These are phyloP conservation scores for Colletotrichum sansevieriae DNA, from an alignment of 2,329 filamentous ascomycete genomes.

Conservation along the genomic window DNA sequence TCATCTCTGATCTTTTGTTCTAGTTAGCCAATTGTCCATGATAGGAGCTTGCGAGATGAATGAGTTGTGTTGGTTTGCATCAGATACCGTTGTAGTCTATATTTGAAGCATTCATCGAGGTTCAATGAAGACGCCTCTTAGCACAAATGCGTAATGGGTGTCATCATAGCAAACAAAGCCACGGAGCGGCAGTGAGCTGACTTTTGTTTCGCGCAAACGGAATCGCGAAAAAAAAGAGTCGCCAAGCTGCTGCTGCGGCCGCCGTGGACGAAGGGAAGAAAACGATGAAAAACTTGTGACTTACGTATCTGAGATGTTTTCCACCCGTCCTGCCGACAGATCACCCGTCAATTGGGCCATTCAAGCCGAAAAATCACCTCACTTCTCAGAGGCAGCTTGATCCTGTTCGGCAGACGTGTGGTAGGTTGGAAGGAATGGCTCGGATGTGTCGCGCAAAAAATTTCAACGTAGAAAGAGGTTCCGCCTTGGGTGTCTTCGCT, in stretches of 20 bases:
- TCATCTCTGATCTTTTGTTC: constrained; percentile 61
- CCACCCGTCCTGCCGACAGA: constrained; percentile 43
- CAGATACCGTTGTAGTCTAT: constrained; percentile 99
- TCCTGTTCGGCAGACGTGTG: constrained; percentile 39
- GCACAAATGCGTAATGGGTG: constrained; percentile 64
- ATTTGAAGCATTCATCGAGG: constrained; percentile 74
- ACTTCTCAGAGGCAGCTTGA: constrained; percentile 27
- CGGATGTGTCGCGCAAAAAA: constrained; percentile 28
- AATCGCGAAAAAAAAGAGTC: constrained; percentile 4
- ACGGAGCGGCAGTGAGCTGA: constrained; percentile 42
- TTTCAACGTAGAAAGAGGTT: constrained; percentile 37
- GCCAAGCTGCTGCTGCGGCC: background rate
- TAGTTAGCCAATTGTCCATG: constrained; percentile 38
- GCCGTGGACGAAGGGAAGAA: constrained; percentile 32
- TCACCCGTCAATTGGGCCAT: constrained; percentile 43
- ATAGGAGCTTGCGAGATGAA: background rate
- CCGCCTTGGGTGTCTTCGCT: constrained; percentile 37
- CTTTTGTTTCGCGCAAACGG: background rate
- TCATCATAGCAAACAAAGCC: constrained; percentile 67
- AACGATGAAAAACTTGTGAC: constrained; percentile 35
- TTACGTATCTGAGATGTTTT: constrained; percentile 43
- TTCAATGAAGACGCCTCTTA: constrained; percentile 71
- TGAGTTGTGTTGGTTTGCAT: constrained; percentile 57
- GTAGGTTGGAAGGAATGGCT: constrained; percentile 18
- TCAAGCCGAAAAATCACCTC: constrained; percentile 38